Evolutionary conservation across 225 moss, liverwort and hornwort species (phyloP).

Genomic region (Bryum argenteum): DNA sequence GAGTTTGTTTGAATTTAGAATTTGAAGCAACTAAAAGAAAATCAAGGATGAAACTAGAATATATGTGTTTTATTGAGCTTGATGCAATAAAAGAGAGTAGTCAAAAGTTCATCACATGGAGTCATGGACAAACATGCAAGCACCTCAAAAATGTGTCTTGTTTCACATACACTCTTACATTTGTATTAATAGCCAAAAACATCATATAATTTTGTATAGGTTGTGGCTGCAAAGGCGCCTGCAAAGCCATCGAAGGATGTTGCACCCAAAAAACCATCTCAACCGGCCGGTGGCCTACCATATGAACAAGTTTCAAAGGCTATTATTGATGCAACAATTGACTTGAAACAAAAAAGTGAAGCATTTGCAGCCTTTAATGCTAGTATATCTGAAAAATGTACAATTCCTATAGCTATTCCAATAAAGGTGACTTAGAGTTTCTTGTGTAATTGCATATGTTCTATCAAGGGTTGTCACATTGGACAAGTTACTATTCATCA

Average conservation of each 20-base stretch:
- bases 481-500: no score
- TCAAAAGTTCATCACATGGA: no score
- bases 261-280: neutral
- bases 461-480: no score
- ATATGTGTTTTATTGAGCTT: no score
- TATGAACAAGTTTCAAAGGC: constrained; percentile 66
- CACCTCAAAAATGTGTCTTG: no score
- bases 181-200: no score
- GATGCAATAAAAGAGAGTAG: no score
- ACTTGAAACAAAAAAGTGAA: constrained; percentile 44
- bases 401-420: constrained; percentile 54
- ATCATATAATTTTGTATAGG: neutral
- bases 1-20: no score
- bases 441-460: neutral
- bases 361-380: constrained; percentile 52
- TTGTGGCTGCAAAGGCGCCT: neutral
- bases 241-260: neutral
- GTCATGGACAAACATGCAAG: no score
- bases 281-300: constrained; percentile 23
- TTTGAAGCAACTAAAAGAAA: no score
- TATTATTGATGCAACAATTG: constrained; percentile 28
- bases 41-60: no score
- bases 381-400: constrained; percentile 39
- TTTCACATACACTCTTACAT: no score
- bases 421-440: constrained; percentile 44